Base-by-base conservation (phyloP, 176 grass and related monocot species). In the Cenchrus purpureus region DNA sequence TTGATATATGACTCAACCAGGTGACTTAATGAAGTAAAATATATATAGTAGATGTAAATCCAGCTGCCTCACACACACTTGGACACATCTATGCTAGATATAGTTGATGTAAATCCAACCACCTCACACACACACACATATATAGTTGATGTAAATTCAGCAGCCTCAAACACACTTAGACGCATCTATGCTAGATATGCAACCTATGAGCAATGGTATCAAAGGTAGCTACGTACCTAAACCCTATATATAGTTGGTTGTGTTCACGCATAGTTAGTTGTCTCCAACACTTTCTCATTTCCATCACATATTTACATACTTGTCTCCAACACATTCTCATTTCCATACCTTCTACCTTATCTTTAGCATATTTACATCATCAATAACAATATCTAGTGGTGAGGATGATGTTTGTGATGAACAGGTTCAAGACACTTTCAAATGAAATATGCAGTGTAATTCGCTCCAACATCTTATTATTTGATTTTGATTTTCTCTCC, bases 391-490 rank as follows among this genome's bases (percentile, higher is more conserved):
- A 59, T 59, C 19, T 49, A 29, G 45, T 25, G 12, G 48, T 45
- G 54, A 40, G 68, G 20, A 84, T 57, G 62, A 68, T 68, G 62
- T 20, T 45, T 37, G 34, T 31, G 15, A 53, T 44, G 49, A 49
- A 66, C 17, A 9, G 17, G 49, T 3, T 46, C 20, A 64, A 4
- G 20, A 20, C 15, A 1, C 50, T 61, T 45, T 84, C 3, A 1
- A 12, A 8, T 12, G n/a, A 84, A 13, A 17, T 77, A 53, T 46
- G 5, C 62, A 77, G 43, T 45, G 82, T 84, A 77, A 56, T 0
- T 56, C 10, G 12, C 61, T 40, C 28, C n/a, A 28, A 8, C 32
- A 16, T 65, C 71, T 55, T 19, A 46, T 0, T 43, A 46, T 0
- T 43, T 17, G 5, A 0, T 12, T 65, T 52, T 72, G 10, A 4